These are phyloP conservation scores for Moniliella sp. DNA, from an alignment of 1,284 basidiomycete genomes.

Conservation along the genomic window DNA sequence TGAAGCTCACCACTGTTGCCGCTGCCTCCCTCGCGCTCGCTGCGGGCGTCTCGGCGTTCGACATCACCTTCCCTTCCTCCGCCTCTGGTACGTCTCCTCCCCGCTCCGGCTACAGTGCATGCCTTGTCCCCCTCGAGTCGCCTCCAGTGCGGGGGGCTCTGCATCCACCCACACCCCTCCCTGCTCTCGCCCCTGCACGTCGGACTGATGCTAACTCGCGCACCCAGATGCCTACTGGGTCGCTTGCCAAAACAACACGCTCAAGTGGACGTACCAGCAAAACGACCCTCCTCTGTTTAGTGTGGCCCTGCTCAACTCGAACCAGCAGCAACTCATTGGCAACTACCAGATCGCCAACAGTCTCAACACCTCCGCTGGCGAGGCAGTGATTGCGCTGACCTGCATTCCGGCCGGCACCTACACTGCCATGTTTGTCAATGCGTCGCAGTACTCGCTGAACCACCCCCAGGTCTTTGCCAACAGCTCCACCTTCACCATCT, in stretches of 20 bases:
- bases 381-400: conserved; percentile 1
- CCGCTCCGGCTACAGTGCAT: too few relatives aligned
- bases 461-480: conserved; percentile 2
- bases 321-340: not conserved
- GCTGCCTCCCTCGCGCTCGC: conserved; percentile 1
- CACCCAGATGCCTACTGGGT: conserved; percentile 3
- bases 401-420: conserved; percentile 1
- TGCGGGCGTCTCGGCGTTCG: not conserved
- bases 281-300: conserved; percentile 2
- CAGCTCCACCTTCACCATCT: conserved; percentile 1
- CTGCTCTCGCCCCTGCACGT: not conserved
- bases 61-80: conserved; percentile 1
- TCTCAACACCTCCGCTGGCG: conserved; percentile 1
- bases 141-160: not conserved
- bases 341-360: conserved; percentile 3
- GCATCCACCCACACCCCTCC: not conserved
- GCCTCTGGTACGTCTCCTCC: too few relatives aligned
- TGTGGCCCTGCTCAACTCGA: conserved; percentile 2
- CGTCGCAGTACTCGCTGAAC: conserved; percentile 3
- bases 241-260: conserved; percentile 3
- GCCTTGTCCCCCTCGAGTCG: not conserved
- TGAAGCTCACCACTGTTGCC: not conserved
- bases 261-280: conserved; percentile 3
- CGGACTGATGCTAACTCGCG: not conserved
- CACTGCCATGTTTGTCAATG: conserved; percentile 3